Percentiles rank a stretch among this genome's conserved stretches.
phyloP scores from a whole-genome alignment of 2,329 filamentous ascomycete genomes.

The Huntiella decipiens region DNA sequence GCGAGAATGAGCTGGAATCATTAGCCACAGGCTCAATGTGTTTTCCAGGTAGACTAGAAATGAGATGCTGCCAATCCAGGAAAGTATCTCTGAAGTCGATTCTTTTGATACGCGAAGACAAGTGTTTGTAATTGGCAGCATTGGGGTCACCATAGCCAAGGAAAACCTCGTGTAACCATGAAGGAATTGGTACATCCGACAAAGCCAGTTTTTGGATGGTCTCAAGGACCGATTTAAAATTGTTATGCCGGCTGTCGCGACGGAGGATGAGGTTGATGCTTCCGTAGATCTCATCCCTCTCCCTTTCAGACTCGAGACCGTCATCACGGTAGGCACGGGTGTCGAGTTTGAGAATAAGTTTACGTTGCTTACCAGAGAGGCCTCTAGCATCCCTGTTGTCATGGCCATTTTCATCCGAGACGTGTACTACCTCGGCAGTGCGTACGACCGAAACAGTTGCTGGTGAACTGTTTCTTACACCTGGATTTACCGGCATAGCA shows the following conservation, averaged over 20 bases:
- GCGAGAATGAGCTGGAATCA: constrained; percentile 54
- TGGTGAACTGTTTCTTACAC: constrained; percentile 33
- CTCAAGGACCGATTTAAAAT: constrained; percentile 84
- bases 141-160: constrained; percentile 91
- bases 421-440: constrained; percentile 67
- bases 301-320: constrained; percentile 41
- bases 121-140: constrained; percentile 65
- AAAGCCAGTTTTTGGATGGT: constrained; percentile 75
- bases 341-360: constrained; percentile 67
- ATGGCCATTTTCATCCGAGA: constrained; percentile 70
- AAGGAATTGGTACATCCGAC: constrained; percentile 67
- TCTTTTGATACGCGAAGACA: constrained; percentile 57
- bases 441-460: constrained; percentile 48
- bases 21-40: constrained; percentile 61
- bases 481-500: constrained; percentile 29
- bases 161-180: constrained; percentile 93
- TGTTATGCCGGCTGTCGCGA: constrained; percentile 76
- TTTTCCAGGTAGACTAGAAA: constrained; percentile 76
- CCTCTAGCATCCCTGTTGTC: constrained; percentile 45
- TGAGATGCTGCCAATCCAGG: constrained; percentile 81
- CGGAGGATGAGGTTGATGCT: constrained; percentile 72
- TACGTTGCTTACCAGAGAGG: constrained; percentile 27
- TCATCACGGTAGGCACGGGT: constrained; percentile 60
- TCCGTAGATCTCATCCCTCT: constrained; percentile 65
- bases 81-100: constrained; percentile 92